Base-by-base conservation (phyloP, 768 basidiomycete species). In the Rhizopogon salebrosus region DNA sequence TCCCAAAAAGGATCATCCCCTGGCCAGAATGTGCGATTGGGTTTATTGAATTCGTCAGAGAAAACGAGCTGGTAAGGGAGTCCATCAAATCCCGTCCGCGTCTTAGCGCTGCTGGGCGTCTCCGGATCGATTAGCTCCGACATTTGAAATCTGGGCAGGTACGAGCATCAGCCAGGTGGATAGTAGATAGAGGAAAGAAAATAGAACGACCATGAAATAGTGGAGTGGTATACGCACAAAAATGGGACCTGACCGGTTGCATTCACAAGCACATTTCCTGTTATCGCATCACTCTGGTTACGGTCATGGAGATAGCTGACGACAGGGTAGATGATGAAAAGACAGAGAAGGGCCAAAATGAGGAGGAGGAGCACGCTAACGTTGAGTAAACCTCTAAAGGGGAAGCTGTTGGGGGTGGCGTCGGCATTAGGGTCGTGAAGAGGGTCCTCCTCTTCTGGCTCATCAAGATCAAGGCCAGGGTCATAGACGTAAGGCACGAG, bases 321-420 rank as follows among this genome's bases (percentile, higher is more conserved):
- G 59, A 95, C 80, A 3, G 95, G 94, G 64, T 90, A 95, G 38
- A 84, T 82, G 48, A 90, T 81, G 67, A 95, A 97, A 7, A 97
- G 79, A 35, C 69, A 69, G 50, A 97, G 68, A 54, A 97, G 69
- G 4, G 74, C 80, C 24, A 68, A 22, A 14, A 89, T 70, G 58
- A 97, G 75, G 18, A 84, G 1, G 34, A 85, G 0, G 23, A 98
- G 74, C 46, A 89, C 79, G 26, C 79, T 70, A 48, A 95, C 65
- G 70, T 97, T 97, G 54, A 80, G 55, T 3, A 90, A 49, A 3
- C 85, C 84, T 31, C 84, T 80, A 49, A 63, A 58, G 54, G 62
- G 68, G 49, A 70, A 65, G 20, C 54, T 46, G 41, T 66, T 57
- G 43, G 62, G 54, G 7, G 62, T 49, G 14, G 59, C 67, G 26